Evolutionary conservation across 495 filamentous ascomycete species (phyloP), one percentile per base, ranked within the genome.

Genomic region (Aspergillus wentii): DNA sequence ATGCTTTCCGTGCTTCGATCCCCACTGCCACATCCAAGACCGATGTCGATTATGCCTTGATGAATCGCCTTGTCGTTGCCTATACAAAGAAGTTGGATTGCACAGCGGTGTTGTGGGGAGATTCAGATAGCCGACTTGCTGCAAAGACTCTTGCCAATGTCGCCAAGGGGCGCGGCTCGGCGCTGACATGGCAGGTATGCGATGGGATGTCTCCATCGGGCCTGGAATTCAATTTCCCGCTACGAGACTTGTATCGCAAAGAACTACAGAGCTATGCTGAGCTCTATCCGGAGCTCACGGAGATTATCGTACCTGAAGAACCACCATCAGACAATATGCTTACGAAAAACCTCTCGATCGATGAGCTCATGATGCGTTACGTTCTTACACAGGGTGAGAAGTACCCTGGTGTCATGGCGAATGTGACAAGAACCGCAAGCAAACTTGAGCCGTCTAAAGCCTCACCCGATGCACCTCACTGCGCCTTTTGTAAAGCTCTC

Each of bases 371-470:
- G 81, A 62, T 68, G 31, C 80, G 89, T 29, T 98, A 95, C 53
- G 92, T 98, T 50, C 72, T 76, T 33, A 86, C 81, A 5, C 88
- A 94, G 17, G 94, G 96, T 56, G 74, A 77, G 39, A 86, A 83
- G 33, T 97, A 91, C 57, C 90, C 90, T 8, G 86, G 82, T 38
- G 86, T 97, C 17, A 92, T 98, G 45, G 80, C 88, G 11, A 98
- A 98, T 52, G 92, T 97, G 8, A 87, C 95, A 4, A 75, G 85
- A 41, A 98, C 89, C 19, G 81, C 82, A 8, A 80, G 81, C 40
- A 94, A 90, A 63, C 71, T 97, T 20, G 54, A 77, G 25, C 38
- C 51, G 1, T 39, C 51, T 3, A 37, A 44, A 17, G 38, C 38
- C 9, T 38, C 42, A n/a, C 35, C 49, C 1, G 39, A 33, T 46